Percentiles rank a stretch among this genome's conserved stretches.
These are phyloP conservation scores for Haplosporangium gracile DNA, from an alignment of 192 early-diverging fungal species.

Conservation along the genomic window DNA sequence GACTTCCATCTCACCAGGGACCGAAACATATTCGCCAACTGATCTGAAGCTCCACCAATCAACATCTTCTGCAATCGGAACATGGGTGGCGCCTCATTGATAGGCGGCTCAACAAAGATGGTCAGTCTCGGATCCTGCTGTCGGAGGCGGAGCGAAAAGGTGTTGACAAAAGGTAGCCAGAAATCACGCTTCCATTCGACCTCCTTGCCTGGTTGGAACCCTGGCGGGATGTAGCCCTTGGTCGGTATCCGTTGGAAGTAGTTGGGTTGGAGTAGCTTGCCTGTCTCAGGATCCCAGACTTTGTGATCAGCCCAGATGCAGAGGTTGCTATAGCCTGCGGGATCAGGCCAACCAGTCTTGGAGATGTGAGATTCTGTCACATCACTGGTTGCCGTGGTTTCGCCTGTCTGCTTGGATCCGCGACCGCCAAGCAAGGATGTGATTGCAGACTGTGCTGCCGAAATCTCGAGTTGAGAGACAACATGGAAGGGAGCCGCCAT, in stretches of 20 bases:
- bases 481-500: conserved; percentile 18
- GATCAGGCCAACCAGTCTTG: conserved; percentile 59
- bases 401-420: neutral
- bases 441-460: neutral
- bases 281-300: conserved; percentile 59
- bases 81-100: conserved; percentile 61
- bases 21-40: conserved; percentile 62
- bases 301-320: conserved; percentile 69
- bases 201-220: conserved; percentile 42
- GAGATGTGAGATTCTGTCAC: conserved; percentile 38
- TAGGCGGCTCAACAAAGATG: conserved; percentile 68
- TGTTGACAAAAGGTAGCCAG: conserved; percentile 63
- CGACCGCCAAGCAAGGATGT: neutral
- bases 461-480: conserved; percentile 32
- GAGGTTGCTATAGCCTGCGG: conserved; percentile 39
- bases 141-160: conserved; percentile 56
- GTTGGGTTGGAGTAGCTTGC: conserved; percentile 46
- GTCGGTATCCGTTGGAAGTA: conserved; percentile 63
- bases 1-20: conserved; percentile 59
- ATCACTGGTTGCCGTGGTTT: neutral
- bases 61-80: conserved; percentile 44
- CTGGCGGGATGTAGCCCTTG: conserved; percentile 20
- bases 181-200: conserved; percentile 55
- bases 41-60: conserved; percentile 62
- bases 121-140: conserved; percentile 53